Base-by-base conservation (phyloP, 1,284 basidiomycete genomes). In the Bjerkandera adusta region DNA sequence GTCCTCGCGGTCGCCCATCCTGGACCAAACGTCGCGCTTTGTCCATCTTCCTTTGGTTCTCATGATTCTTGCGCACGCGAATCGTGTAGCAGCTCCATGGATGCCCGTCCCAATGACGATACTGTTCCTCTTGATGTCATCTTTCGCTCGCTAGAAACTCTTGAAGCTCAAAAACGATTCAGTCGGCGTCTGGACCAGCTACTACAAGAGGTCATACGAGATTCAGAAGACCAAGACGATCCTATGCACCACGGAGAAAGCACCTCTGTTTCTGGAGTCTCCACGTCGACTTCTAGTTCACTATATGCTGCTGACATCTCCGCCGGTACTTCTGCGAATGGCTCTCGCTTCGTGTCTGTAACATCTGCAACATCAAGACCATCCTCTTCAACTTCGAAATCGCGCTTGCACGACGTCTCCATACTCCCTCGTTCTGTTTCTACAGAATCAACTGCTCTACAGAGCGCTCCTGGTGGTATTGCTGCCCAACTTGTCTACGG, bases 261-360 rank as follows among this genome's bases (percentile, higher is more conserved):
- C 15, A 24, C 4, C 21, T 15, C 3, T 20, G 33, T 36, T 30
- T 20, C 35, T 26, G 2, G 33, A 24, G 16, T 10, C 11, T 44
- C 32, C 20, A 2, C 25, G 30, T 35, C 27, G 2, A 30, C 38
- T 13, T 24, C 45, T 11, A 35, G 33, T 22, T 42, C 46, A 10
- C 7, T 47, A 16, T 48, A 48, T 36, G 39, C 46, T 16, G 46
- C 46, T 27, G 46, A 48, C 26, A 37, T 48, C 24, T 48, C 46
- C 16, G n/a, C 21, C 13, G 32, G 7, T 15, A 20, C 13, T 13
- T 43, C 41, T 15, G 15, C 21, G 15, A 13, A 20, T 21, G 20
- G 21, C 22, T 43, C 41, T 16, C 5, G 21, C 6, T 12, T 16
- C 29, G n/a, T n/a, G n/a, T 40, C 30, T 40, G 38, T 13, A 16